These are phyloP conservation scores for Blastomyces gilchristii DNA, from an alignment of 2,329 filamentous ascomycete species.

Conservation along the genomic window DNA sequence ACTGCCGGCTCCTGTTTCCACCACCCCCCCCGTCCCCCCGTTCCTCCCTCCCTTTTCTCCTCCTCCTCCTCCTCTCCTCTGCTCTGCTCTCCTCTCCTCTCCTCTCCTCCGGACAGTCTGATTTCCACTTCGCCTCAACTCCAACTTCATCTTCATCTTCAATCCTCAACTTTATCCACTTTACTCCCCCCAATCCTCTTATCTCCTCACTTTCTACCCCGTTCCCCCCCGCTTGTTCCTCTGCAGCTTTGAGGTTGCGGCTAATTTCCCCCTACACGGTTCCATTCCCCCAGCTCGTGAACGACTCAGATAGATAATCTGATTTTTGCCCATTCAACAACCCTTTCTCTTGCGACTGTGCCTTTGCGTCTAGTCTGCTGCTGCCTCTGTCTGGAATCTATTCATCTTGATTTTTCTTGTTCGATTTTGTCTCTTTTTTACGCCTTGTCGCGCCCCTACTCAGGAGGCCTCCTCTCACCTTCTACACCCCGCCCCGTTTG, in stretches of 20 bases:
- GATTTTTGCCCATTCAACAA: not conserved
- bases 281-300: not conserved
- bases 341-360: not conserved
- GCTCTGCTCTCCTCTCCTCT: too few relatives aligned
- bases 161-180: not conserved
- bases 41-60: slow-evolving; percentile 42
- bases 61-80: slow-evolving; percentile 20
- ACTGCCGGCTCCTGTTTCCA: slow-evolving; percentile 10
- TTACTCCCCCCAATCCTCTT: not conserved
- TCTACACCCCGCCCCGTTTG: not conserved
- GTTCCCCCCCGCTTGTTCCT: too few relatives aligned
- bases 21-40: slow-evolving; percentile 44
- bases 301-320: not conserved
- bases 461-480: not conserved
- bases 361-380: not conserved
- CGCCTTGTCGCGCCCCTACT: not conserved
- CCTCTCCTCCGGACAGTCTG: slow-evolving; percentile 26
- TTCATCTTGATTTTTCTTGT: not conserved
- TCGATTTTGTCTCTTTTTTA: too few relatives aligned
- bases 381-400: not conserved
- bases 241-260: not conserved
- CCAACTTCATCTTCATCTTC: slow-evolving; percentile 17
- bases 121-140: slow-evolving; percentile 16
- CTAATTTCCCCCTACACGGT: not conserved
- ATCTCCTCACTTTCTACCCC: not conserved